Evolutionary conservation across 1,284 basidiomycete genomes (phyloP).

Genomic region (Polyporus tsugae): DNA sequence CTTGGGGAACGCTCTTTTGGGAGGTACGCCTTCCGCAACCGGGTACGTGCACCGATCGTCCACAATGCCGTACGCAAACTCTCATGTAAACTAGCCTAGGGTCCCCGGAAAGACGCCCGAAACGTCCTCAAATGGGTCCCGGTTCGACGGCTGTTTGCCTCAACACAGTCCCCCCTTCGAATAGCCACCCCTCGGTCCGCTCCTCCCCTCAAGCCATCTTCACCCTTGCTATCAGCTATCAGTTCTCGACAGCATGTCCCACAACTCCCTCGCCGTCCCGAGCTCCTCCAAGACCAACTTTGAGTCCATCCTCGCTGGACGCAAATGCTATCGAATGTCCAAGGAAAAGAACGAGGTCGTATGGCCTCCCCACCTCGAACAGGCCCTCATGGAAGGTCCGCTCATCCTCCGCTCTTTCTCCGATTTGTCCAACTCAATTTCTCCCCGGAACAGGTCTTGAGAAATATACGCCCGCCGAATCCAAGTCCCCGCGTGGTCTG

Average conservation of each 20-base stretch:
- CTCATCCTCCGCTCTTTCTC: background rate
- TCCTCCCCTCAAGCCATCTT: background rate
- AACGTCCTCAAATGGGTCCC: background rate
- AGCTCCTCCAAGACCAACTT: conserved; percentile 36
- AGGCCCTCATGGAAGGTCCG: conserved; percentile 71
- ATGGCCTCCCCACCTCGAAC: conserved; percentile 76
- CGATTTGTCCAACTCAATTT: background rate
- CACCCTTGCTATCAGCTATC: background rate
- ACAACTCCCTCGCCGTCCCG: conserved; percentile 14
- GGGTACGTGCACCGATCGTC: conserved; percentile 5
- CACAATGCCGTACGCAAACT: conserved; percentile 10
- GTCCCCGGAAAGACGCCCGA: conserved; percentile 2
- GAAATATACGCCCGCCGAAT: conserved; percentile 73
- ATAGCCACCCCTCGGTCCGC: conserved; percentile 4
- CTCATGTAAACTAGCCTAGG: background rate
- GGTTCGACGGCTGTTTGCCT: background rate
- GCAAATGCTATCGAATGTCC: conserved; percentile 74
- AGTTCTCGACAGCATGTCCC: background rate
- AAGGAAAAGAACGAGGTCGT: conserved; percentile 68
- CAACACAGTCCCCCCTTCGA: conserved; percentile 9
- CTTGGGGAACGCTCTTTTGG: background rate
- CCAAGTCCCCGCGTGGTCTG: conserved; percentile 70
- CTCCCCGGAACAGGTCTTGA: conserved; percentile 56
- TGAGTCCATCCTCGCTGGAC: conserved; percentile 63
- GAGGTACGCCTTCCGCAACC: background rate